A percentile compares a stretch with the other conserved stretches of the same genome.
Evolutionary conservation across 2,329 filamentous ascomycete species (phyloP).

Genomic region (Westerdykella sp.): DNA sequence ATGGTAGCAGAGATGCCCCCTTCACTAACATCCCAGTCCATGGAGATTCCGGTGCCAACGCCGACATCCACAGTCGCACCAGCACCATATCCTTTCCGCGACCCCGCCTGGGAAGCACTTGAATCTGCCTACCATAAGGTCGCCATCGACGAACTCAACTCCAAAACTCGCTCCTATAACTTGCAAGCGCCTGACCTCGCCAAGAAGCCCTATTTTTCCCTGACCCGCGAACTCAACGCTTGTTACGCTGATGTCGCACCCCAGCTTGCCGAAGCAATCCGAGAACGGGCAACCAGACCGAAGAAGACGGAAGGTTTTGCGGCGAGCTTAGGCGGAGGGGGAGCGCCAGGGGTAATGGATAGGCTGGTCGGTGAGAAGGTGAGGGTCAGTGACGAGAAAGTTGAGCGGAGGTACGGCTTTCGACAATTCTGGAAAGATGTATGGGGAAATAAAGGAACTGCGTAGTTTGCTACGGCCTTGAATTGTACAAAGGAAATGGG

Average conservation of each 20-base stretch:
- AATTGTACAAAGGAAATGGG: no score
- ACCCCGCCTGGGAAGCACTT: constrained; percentile 65
- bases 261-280: constrained; percentile 64
- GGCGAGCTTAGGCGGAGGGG: constrained; percentile 38
- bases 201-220: constrained; percentile 83
- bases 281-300: constrained; percentile 55
- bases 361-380: constrained; percentile 51
- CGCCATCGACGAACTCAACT: constrained; percentile 71
- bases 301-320: constrained; percentile 30
- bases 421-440: constrained; percentile 86
- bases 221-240: constrained; percentile 71
- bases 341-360: constrained; percentile 53
- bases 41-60: constrained; percentile 9
- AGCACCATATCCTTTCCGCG: constrained; percentile 60
- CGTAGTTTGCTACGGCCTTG: no score
- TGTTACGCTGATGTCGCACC: constrained; percentile 88
- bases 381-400: constrained; percentile 66
- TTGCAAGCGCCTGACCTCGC: constrained; percentile 88
- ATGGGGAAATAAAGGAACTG: constrained; percentile 39
- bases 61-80: constrained; percentile 33
- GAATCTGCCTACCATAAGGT: constrained; percentile 72
- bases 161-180: constrained; percentile 80
- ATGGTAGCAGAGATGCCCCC: neutral
- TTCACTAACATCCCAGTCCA: constrained; percentile 6
- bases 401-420: constrained; percentile 70